Base-by-base conservation (phyloP, 176 grass and related monocot species). In the Carex parvula region DNA sequence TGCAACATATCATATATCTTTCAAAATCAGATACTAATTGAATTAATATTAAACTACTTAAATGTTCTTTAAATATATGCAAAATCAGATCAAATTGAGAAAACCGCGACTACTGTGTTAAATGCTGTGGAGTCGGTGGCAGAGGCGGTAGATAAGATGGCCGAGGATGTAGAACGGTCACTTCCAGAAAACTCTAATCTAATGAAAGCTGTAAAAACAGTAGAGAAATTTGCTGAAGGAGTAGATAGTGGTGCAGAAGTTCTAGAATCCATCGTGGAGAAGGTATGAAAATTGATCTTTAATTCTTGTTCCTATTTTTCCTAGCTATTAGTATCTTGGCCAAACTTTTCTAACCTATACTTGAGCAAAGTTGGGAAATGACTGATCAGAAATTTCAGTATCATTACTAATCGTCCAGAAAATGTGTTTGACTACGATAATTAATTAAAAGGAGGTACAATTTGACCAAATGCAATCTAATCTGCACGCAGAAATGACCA, bases 41-140 rank as follows among this genome's bases (percentile, higher is more conserved):
- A 83, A 52, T 83, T 65, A 69, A 65, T 50, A 50, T 50, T 50
- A 50, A 50, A 12, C 46, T 11, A 12, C 46, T 14, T 71, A 5
- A 39, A 5, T 84, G 16, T 29, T 84, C 8, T 21, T 84, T 42
- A 20, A 30, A 39, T 41, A 44, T n/a, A 61, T 54, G 61, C 16
- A 42, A 62, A 64, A 18, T 84, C 75, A 97, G 92, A 87, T 12
- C 74, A 81, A 81, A 41, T 82, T 0, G 84, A 88, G 39, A 87
- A 64, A 55, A 44, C 66, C 4, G 61, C 89, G 14, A 88, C 86
- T 22, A 90, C 68, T 29, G 61, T 54, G 30, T 53, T 78, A 50
- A 60, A 91, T 75, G 87, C 64, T 41, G 79, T 97, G 73, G 94
- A 90, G 72, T 88, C 92, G 81, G 12, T 88, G 64, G 90, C 92